phyloP scores from a whole-genome alignment of 257 asterid species.

The Scutellaria baicalensis region DNA sequence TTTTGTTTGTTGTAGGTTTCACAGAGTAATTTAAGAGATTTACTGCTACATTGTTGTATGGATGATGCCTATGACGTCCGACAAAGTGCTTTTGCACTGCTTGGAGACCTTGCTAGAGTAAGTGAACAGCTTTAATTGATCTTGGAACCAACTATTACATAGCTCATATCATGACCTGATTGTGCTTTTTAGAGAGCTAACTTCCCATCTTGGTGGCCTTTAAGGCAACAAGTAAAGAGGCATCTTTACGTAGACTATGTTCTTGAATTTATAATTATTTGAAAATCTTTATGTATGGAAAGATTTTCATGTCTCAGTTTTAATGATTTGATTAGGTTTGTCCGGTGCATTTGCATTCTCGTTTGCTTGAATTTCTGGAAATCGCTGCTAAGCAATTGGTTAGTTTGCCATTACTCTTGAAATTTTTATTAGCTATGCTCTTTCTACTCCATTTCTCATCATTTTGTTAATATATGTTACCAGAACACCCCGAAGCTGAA shows the following conservation, averaged over 20 bases:
- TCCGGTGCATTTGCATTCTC: constrained; percentile 48
- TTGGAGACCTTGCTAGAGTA: constrained; percentile 97
- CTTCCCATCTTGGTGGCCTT: neutral
- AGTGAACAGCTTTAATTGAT: constrained; percentile 17
- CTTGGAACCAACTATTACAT: neutral
- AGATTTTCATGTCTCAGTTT: neutral
- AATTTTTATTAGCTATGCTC: neutral
- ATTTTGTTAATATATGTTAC: constrained; percentile 1
- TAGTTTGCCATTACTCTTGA: constrained; percentile 22
- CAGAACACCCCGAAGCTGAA: constrained; percentile 80
- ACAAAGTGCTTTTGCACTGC: constrained; percentile 98
- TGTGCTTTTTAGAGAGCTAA: neutral
- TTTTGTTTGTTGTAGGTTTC: constrained; percentile 47
- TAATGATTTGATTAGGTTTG: constrained; percentile 31
- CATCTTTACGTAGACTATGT: neutral
- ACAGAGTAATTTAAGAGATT: constrained; percentile 81
- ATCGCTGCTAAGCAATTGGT: constrained; percentile 92
- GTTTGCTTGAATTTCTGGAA: constrained; percentile 79
- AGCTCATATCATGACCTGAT: neutral
- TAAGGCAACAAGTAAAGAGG: neutral
- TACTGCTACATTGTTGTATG: constrained; percentile 93
- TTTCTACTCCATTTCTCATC: neutral
- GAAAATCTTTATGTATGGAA: neutral
- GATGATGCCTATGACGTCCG: constrained; percentile 91
- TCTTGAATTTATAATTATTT: neutral